Evolutionary conservation across 768 basidiomycete species (phyloP), one percentile per base, ranked within the genome.

Genomic region (Cyathus striatus): DNA sequence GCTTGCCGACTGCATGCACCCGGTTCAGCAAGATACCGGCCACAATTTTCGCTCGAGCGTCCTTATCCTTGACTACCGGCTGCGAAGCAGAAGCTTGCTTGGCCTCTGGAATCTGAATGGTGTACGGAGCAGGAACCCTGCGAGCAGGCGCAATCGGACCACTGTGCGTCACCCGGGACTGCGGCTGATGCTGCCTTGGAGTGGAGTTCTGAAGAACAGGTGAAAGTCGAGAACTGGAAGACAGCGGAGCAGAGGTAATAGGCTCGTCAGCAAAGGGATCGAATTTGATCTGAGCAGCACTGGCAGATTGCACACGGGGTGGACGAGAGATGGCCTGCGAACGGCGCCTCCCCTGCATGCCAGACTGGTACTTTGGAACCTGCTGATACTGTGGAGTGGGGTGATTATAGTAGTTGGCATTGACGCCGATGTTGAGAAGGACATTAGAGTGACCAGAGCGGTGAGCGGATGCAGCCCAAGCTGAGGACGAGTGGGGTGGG

Each of bases 11-110:
- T 0, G 65, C 70, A 47, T 72, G 70, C 25, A 76, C 71, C 17
- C 79, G 65, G 51, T 73, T 74, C 21, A 83, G 63, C 23, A 83
- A 56, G 36, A 78, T 78, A 16, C 75, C 77, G 2, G 80, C 80
- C 1, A 83, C 78, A 41, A 80, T 68, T 52, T 68, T 69, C 45
- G 72, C 68, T 12, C 70, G 64, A 4, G 68, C 64, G 43, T 69
- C 69, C 46, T 56, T 62, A 43, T 68, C 66, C 10, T 46, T 20
- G 5, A 38, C 16, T 37, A 34, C 20, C 7, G 21, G 21, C 7
- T 43, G n/a, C 27, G 18, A 35, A 23, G 26, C 37, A 13, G 43
- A n/a, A 7, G 38, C 14, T 32, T 38, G 25, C 14, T 23, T 27
- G 14, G 38, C 54, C 7, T 57, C 40, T 10, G 59, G 57, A 32